Evolutionary conservation across 2,329 filamentous ascomycete genomes (phyloP), one percentile per base, ranked within the genome.

Genomic region (Apiospora hydei): DNA sequence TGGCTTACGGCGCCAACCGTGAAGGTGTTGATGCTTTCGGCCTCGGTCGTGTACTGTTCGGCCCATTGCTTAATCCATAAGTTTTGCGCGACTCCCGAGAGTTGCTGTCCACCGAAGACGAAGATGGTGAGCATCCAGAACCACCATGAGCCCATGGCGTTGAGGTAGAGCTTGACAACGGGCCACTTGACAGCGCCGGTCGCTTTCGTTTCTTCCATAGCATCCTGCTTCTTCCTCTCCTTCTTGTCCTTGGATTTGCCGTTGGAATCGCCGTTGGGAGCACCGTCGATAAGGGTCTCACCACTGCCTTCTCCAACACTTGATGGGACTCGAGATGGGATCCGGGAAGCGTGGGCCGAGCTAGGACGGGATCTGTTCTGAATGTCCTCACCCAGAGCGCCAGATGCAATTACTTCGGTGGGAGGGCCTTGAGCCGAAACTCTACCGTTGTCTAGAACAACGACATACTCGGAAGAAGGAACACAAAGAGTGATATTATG

Each of bases 31-130:
- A 79, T 77, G 72, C 81, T 82, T 69, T 87, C 86, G 73, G 78
- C 83, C 21, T 71, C 76, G 5, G 74, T 69, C 71, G 87, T 88
- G 80, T 98, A 98, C 73, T 96, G 92, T 80, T 98, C 97, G 21
- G 96, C 93, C 96, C 96, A 99, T 80, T 96, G 87, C 77, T 94
- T 90, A 77, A 99, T 97, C 96, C 96, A 99, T 69, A 98, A 84
- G 78, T 96, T 98, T 47, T 95, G 97, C 0, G 93, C 94, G 2
- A 98, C 92, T 34, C 93, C 93, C 4, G 93, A 93, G 46, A 98
- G 81, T 80, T 99, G 96, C 80, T 98, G 95, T 64, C 92, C 84
- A 41, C 88, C 87, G 79, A 99, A 98, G 49, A 95, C 91, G 5
- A 91, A 76, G 18, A 91, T 83, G 26, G 95, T 93, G 47, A 93